Evolutionary conservation across 768 basidiomycete genomes (phyloP), one percentile per base, ranked within the genome.

Genomic region (Arthromyces matolae): DNA sequence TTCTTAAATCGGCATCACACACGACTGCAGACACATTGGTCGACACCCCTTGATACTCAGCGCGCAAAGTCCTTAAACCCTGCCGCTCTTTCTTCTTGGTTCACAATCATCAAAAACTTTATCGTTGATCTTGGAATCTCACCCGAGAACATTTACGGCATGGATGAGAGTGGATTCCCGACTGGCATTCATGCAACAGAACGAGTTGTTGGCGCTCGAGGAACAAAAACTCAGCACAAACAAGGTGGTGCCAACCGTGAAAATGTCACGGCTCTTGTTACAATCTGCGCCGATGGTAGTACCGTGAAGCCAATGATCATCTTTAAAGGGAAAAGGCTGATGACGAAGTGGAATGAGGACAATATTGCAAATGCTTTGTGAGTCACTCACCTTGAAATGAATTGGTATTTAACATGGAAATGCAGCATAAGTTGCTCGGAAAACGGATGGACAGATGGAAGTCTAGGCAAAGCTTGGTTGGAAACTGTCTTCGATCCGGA

Each of bases 221-320:
- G 38, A 9, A 47, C 37, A 27, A 50, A 34, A 7, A 41, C 39
- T 10, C 41, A 42, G 25, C 42, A 50, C 31, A 36, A 50, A 31
- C 49, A 50, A 10, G 60, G 69, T 1, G 48, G 60, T 25, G 64
- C 55, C 1, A 57, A 67, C 38, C 38, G 55, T 0, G 64, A 73
- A 46, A 71, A 68, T 48, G 57, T 67, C 9, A 73, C 68, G 8
- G 64, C 51, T 0, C 22, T 72, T 9, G 59, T 70, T 1, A 69
- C 66, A 9, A 72, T 73, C 36, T 74, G 71, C 51, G 65, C 70
- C 1, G 64, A 73, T 56, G 66, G 71, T 1, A 65, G 64, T 0
- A 42, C 50, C 0, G 25, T 71, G 3, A 29, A 34, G 9, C 69
- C 70, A 7, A 55, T 62, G 5, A 53, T 73, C 5, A 71, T 75